These are phyloP conservation scores for Pseudophaeomoniella oleicola DNA, from an alignment of 2,329 filamentous ascomycete genomes.

Conservation along the genomic window DNA sequence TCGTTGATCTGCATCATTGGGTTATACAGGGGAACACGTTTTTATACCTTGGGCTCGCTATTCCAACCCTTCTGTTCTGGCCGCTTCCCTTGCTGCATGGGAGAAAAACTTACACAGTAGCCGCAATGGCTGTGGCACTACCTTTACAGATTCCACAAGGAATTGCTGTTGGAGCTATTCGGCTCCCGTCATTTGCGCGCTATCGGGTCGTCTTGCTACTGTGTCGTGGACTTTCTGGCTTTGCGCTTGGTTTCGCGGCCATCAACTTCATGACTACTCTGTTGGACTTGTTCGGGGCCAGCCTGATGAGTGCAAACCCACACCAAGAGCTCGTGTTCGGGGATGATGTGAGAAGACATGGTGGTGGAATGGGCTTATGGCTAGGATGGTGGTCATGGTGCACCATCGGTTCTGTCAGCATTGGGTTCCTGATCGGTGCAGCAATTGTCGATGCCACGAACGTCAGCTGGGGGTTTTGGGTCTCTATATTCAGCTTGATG, in stretches of 20 bases:
- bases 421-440: slow-evolving; percentile 60
- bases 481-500: slow-evolving; percentile 54
- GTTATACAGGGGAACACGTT: slow-evolving; percentile 60
- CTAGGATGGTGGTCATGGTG: slow-evolving; percentile 66
- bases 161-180: slow-evolving; percentile 42
- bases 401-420: slow-evolving; percentile 54
- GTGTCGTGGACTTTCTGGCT: slow-evolving; percentile 51
- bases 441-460: slow-evolving; percentile 49
- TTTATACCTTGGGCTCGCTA: slow-evolving; percentile 55
- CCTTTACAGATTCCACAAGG: slow-evolving; percentile 65
- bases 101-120: slow-evolving; percentile 61
- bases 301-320: slow-evolving; percentile 55
- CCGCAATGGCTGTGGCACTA: slow-evolving; percentile 53
- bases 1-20: slow-evolving; percentile 53
- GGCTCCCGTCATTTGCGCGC: slow-evolving; percentile 39
- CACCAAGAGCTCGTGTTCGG: slow-evolving; percentile 56
- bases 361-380: slow-evolving; percentile 69
- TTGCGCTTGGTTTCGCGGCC: slow-evolving; percentile 58
- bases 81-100: slow-evolving; percentile 57
- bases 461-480: slow-evolving; percentile 63
- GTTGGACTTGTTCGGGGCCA: slow-evolving; percentile 63
- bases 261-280: slow-evolving; percentile 62
- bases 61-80: slow-evolving; percentile 59
- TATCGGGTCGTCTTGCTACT: slow-evolving; percentile 50
- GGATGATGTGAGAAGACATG: slow-evolving; percentile 57